Evolutionary conservation across 176 grass and related monocot species (phyloP).

Genomic region (Puccinellia tenuiflora): DNA sequence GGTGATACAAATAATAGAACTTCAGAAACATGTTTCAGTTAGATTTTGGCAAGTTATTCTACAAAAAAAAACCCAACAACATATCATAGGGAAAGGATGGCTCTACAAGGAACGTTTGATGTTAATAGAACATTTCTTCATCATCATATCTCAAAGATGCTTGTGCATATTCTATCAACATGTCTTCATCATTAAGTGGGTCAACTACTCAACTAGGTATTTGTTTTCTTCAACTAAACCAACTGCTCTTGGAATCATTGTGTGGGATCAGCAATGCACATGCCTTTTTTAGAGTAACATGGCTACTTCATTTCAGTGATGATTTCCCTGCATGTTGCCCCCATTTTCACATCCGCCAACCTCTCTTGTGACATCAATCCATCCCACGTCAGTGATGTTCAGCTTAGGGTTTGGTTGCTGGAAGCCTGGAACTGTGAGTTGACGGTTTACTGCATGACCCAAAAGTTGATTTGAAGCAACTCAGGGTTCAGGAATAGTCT

Average conservation of each 20-base stretch:
- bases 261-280: neutral
- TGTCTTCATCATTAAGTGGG: neutral
- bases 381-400: neutral
- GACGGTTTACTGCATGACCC: neutral
- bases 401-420: neutral
- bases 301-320: neutral
- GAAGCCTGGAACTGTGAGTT: neutral
- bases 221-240: neutral
- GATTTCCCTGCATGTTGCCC: neutral
- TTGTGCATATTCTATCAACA: neutral
- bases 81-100: neutral
- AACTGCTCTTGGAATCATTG: neutral
- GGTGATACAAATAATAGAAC: too few relatives aligned
- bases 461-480: too few relatives aligned
- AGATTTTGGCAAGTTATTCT: neutral
- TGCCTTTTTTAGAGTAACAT: neutral
- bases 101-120: neutral
- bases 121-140: neutral
- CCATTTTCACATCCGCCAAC: neutral
- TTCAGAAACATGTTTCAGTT: neutral
- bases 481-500: too few relatives aligned
- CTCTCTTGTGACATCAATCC: neutral
- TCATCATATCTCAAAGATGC: neutral
- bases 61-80: neutral
- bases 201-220: neutral